Conservation (phyloP, 2,329 filamentous ascomycete species). For the Arthrobotrys conoides region DNA sequence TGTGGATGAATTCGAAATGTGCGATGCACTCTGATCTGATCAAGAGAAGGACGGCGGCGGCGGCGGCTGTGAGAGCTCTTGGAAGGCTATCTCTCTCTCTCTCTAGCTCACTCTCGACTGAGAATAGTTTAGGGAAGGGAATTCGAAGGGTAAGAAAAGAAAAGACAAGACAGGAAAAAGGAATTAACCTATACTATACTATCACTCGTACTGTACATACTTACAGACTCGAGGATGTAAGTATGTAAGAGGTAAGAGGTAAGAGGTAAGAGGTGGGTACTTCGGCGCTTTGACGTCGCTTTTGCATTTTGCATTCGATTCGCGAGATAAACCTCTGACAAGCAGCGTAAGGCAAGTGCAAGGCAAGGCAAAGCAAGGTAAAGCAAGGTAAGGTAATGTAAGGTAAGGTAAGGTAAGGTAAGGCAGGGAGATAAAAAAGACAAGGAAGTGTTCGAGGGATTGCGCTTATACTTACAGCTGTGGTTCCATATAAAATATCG, state of each 20-base stretch:
- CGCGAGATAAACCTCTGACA: constrained; percentile 34
- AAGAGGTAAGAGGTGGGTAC: neutral
- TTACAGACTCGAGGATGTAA: neutral
- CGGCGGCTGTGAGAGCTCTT: constrained; percentile 34
- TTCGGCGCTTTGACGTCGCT: constrained; percentile 57
- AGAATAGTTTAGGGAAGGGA: neutral
- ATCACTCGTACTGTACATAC: neutral
- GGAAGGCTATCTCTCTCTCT: constrained; percentile 12
- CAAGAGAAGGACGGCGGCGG: neutral
- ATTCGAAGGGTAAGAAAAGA: neutral
- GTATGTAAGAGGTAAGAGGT: too few relatives aligned
- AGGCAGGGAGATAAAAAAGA: neutral
- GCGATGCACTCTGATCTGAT: neutral
- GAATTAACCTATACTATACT: neutral
- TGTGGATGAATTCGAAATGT: constrained; percentile 11
- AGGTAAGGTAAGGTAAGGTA: too few relatives aligned
- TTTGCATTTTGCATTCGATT: constrained; percentile 48
- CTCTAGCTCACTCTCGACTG: neutral
- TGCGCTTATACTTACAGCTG: constrained; percentile 29
- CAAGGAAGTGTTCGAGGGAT: neutral
- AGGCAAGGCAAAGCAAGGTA: constrained; percentile 4
- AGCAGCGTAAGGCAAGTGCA: neutral
- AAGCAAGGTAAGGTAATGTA: too few relatives aligned
- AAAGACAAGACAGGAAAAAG: constrained; percentile 1
- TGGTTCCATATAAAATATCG: constrained; percentile 42